Base-by-base conservation (phyloP, 176 grass and related monocot species). In the Rhipidocladum racemiflorum region DNA sequence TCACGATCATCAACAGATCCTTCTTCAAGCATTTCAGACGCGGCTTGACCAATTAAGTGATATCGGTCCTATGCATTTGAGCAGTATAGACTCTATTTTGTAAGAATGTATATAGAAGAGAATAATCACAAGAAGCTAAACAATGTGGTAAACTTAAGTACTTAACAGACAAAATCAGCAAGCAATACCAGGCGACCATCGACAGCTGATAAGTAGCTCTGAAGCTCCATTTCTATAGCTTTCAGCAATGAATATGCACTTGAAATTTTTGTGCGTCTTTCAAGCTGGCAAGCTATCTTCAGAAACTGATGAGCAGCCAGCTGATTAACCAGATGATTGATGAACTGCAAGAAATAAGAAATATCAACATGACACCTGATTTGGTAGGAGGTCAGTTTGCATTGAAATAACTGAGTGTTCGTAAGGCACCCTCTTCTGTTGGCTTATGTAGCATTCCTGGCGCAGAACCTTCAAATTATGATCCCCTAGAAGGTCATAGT, bases 291-390 rank as follows among this genome's bases (percentile, higher is more conserved):
- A 68, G 90, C 75, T 83, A 94, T 91, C 70, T 91, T 94, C 45
- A 97, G 65, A 89, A 97, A 94, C 39, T 20, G 80, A 67, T 92
- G 84, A 83, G 70, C 85, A 38, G 92, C 84, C 78, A 94, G 84
- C 79, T 91, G 95, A 92, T 97, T 91, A 75, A 89, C 90, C 23
- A 94, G 82, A 81, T 94, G 71, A 86, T 91, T 94, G 79, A 97
- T 97, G 88, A 91, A 88, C 95, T 94, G 86, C 78, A 81, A 56
- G 65, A 73, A 61, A 68, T 7, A 69, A 88, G 36, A 85, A 82
- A 23, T 66, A 14, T 53, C 34, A 32, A 45, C 9, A 51, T 81
- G 43, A 63, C 25, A 80, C 53, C 44, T 81, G 42, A 32, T 62
- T 74, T 24, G 70, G 43, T 45, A 55, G 28, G 23, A 70, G 11